Evolutionary conservation across 495 filamentous ascomycete species (phyloP).

Genomic region (Penicillium egyptiacum): DNA sequence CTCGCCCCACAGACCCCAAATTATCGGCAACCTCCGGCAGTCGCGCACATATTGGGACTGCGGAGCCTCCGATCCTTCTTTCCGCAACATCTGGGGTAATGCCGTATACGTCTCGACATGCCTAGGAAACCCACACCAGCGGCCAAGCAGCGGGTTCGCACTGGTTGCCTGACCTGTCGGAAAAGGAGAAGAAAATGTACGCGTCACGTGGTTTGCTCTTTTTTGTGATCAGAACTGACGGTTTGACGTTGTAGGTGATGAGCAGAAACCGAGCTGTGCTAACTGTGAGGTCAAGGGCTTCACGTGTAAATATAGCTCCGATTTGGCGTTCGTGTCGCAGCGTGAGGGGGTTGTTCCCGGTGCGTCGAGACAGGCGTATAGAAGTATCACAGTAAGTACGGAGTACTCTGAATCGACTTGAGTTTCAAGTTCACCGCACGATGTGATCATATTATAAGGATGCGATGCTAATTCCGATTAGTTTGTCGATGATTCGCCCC

Average conservation of each 20-base stretch:
- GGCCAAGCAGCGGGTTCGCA: conserved; percentile 29
- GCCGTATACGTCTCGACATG: conserved; percentile 20
- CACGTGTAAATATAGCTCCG: conserved; percentile 28
- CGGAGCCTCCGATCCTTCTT: conserved; percentile 23
- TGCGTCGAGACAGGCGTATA: conserved; percentile 17
- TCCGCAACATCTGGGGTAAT: conserved; percentile 21
- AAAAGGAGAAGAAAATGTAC: conserved; percentile 31
- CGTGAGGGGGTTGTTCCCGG: conserved; percentile 12
- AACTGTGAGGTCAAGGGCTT: conserved; percentile 33
- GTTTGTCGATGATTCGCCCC: conserved; percentile 30
- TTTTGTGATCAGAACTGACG: background rate
- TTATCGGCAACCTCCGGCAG: conserved; percentile 16
- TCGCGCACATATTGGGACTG: conserved; percentile 14
- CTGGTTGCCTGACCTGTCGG: conserved; percentile 31
- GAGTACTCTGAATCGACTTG: background rate
- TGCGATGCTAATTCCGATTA: conserved; percentile 11
- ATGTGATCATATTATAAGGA: background rate
- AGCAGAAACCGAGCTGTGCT: conserved; percentile 32
- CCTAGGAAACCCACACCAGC: conserved; percentile 31
- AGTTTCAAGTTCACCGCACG: background rate
- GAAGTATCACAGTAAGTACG: conserved; percentile 23
- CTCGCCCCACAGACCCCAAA: conserved; percentile 5
- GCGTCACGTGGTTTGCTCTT: conserved; percentile 7
- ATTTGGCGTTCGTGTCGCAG: conserved; percentile 25
- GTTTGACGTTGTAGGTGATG: conserved; percentile 19